Evolutionary conservation across 176 grass and related monocot genomes (phyloP).

Genomic region (Musa itinerans): DNA sequence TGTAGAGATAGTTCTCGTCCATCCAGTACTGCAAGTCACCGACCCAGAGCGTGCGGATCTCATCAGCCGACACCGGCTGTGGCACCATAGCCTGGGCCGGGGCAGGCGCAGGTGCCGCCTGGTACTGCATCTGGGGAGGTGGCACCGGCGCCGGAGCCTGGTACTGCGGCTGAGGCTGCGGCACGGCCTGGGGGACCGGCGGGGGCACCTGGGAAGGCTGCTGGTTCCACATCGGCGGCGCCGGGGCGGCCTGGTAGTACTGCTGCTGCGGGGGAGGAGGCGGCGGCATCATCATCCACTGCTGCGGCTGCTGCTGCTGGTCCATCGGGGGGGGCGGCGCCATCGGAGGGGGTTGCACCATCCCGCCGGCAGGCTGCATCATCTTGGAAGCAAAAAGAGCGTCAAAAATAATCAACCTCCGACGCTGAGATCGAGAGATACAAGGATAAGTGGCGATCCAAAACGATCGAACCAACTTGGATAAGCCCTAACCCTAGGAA

Average conservation of each 20-base stretch:
- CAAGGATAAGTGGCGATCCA: neutral
- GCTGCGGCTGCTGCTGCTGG: slow-evolving; percentile 18
- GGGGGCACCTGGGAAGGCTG: slow-evolving; percentile 17
- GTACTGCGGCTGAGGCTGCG: slow-evolving; percentile 8
- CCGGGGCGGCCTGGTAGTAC: slow-evolving; percentile 4
- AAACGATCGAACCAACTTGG: neutral
- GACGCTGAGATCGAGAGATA: neutral
- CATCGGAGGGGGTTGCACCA: slow-evolving; percentile 11
- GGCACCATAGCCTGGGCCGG: neutral
- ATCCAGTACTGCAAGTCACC: slow-evolving; percentile 72
- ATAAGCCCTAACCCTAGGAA: neutral
- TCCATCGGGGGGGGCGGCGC: neutral
- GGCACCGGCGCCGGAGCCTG: slow-evolving; percentile 3
- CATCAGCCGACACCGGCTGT: slow-evolving; percentile 12
- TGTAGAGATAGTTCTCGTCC: slow-evolving; percentile 53
- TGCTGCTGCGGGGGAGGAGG: slow-evolving; percentile 2
- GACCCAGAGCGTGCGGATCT: slow-evolving; percentile 60
- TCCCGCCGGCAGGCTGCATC: slow-evolving; percentile 20
- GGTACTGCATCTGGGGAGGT: slow-evolving; percentile 12
- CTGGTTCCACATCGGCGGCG: slow-evolving; percentile 24
- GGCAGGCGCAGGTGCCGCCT: neutral
- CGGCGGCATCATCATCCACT: slow-evolving; percentile 6
- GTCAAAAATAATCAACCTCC: neutral
- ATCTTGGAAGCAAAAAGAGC: neutral
- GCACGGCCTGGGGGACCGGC: slow-evolving; percentile 4